Conservation (phyloP, 208 protist species). For the Trypanosoma melophagium region DNA sequence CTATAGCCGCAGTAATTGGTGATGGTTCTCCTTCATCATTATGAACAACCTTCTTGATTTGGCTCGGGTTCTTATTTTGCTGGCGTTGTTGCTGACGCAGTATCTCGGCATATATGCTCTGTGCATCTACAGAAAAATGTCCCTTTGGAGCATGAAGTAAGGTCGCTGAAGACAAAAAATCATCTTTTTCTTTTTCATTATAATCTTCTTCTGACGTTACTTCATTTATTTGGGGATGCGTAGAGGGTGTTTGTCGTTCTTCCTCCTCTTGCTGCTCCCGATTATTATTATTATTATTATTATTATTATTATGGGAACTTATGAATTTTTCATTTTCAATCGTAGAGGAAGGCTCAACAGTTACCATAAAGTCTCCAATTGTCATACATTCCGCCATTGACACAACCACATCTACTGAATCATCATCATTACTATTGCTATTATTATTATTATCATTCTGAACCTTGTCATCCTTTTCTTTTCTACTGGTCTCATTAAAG, state of each 20-base stretch:
- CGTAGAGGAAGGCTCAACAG: background rate
- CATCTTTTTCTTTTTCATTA: conserved; percentile 8
- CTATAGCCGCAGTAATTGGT: background rate
- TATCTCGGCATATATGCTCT: conserved; percentile 32
- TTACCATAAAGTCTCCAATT: background rate
- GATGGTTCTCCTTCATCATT: conserved; percentile 3
- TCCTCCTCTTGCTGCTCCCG: background rate
- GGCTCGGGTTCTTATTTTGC: background rate
- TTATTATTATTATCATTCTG: background rate
- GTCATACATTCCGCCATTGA: conserved; percentile 3
- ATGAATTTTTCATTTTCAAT: background rate
- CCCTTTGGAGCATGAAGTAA: background rate
- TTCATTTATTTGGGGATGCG: background rate
- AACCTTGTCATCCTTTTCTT: too few relatives aligned
- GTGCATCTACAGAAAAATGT: conserved; percentile 26
- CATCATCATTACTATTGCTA: conserved; percentile 4
- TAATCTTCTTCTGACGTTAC: background rate
- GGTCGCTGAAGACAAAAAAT: background rate
- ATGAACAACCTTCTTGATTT: background rate
- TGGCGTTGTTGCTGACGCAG: conserved; percentile 14
- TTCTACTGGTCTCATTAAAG: background rate
- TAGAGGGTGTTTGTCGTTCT: background rate
- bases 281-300: background rate
- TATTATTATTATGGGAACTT: background rate
- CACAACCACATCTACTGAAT: conserved; percentile 22